phyloP scores from a whole-genome alignment of 495 filamentous ascomycete species.

The Elasticomyces elasticus region DNA sequence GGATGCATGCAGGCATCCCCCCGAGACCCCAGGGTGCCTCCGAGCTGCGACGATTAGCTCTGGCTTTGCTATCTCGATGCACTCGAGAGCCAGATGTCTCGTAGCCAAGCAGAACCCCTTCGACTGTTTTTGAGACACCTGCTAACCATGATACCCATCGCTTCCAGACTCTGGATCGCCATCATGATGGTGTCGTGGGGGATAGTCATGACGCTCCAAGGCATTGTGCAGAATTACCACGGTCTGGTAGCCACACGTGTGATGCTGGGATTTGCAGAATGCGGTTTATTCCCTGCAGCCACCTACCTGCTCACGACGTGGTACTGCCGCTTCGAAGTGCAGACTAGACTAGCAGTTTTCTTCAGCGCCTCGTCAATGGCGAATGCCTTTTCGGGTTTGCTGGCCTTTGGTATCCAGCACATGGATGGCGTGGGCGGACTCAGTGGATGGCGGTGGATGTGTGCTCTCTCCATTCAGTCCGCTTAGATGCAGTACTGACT shows the following conservation, averaged over 20 bases:
- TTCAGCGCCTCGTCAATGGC: slow-evolving; percentile 58
- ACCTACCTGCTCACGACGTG: slow-evolving; percentile 69
- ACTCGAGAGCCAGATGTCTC: too few relatives aligned
- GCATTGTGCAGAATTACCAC: slow-evolving; percentile 51
- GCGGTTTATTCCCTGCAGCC: slow-evolving; percentile 60
- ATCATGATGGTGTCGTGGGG: too few relatives aligned
- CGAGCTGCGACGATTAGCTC: too few relatives aligned
- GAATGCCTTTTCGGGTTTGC: slow-evolving; percentile 58
- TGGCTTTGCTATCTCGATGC: too few relatives aligned
- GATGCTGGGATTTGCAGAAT: slow-evolving; percentile 55
- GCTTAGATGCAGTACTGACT: too few relatives aligned
- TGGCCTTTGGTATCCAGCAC: slow-evolving; percentile 58
- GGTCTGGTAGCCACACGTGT: slow-evolving; percentile 54
- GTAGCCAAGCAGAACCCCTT: too few relatives aligned
- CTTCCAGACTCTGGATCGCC: too few relatives aligned
- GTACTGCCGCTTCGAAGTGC: slow-evolving; percentile 59
- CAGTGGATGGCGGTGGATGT: slow-evolving; percentile 65
- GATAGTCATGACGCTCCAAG: slow-evolving; percentile 57
- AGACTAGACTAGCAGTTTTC: slow-evolving; percentile 59
- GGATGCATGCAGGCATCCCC: too few relatives aligned
- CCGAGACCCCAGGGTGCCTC: too few relatives aligned
- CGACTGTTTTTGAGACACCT: too few relatives aligned
- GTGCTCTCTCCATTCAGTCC: too few relatives aligned
- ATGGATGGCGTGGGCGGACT: slow-evolving; percentile 57
- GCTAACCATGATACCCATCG: neutral